phyloP scores from a whole-genome alignment of 495 filamentous ascomycete species.

The Trichoderma gamsii region DNA sequence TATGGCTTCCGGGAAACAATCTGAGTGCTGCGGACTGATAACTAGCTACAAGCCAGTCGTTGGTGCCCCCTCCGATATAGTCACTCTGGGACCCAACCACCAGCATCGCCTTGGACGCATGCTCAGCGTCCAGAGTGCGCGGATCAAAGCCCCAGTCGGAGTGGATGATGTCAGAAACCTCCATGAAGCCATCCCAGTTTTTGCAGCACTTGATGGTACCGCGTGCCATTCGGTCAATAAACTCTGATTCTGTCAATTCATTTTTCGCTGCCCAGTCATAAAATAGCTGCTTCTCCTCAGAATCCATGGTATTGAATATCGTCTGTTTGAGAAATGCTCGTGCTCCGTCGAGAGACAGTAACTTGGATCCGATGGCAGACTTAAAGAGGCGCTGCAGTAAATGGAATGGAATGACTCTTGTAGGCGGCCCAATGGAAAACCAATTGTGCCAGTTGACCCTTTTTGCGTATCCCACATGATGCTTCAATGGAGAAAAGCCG shows the following conservation, averaged over 20 bases:
- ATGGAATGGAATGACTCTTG: neutral
- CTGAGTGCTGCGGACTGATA: neutral
- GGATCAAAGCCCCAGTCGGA: slow-evolving; percentile 1
- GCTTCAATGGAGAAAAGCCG: neutral
- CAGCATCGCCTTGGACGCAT: neutral
- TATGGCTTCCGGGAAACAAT: neutral
- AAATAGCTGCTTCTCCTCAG: neutral
- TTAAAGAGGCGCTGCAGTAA: neutral
- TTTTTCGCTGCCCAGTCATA: neutral
- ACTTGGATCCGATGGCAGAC: neutral
- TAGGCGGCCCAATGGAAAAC: neutral
- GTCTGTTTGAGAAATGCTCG: neutral
- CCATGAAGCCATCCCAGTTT: neutral
- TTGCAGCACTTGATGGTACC: neutral
- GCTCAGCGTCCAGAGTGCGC: neutral
- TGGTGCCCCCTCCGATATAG: neutral
- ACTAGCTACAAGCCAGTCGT: neutral
- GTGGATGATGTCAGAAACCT: neutral
- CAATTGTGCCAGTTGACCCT: neutral
- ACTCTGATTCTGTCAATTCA: neutral
- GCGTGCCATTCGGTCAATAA: neutral
- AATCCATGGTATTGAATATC: neutral
- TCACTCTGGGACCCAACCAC: neutral
- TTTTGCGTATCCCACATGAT: neutral
- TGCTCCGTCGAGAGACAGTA: neutral